These are phyloP conservation scores for Trametes hirsuta DNA, from an alignment of 1,284 basidiomycete species.

Conservation along the genomic window DNA sequence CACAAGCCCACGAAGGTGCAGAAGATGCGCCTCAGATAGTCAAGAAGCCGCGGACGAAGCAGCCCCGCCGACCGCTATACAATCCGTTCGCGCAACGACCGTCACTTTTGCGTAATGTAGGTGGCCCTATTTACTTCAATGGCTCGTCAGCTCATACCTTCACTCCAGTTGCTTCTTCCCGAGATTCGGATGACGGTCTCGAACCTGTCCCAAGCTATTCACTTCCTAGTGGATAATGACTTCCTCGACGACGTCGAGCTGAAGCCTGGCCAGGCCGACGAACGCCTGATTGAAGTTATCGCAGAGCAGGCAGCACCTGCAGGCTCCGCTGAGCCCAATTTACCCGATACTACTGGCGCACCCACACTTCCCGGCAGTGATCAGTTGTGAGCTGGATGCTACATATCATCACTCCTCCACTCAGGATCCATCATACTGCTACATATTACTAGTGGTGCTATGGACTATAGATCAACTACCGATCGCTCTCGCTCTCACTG, in stretches of 20 bases:
- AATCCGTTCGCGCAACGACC: constrained; percentile 75
- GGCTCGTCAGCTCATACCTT: background rate
- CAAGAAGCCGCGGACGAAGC: constrained; percentile 41
- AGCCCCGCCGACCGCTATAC: constrained; percentile 55
- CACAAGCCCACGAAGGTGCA: background rate
- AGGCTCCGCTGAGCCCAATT: background rate
- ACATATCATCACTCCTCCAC: constrained; percentile 7
- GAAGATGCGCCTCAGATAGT: constrained; percentile 5
- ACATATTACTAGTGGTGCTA: constrained; percentile 23
- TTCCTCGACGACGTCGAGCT: constrained; percentile 87
- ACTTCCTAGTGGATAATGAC: constrained; percentile 91
- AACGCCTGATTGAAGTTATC: constrained; percentile 68
- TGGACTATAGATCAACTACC: constrained; percentile 25
- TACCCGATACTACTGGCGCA: background rate
- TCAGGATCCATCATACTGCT: constrained; percentile 13
- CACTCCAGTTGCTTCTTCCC: constrained; percentile 72
- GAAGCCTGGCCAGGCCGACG: constrained; percentile 76
- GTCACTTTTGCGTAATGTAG: constrained; percentile 76
- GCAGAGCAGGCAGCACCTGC: constrained; percentile 28
- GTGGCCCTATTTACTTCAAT: constrained; percentile 28
- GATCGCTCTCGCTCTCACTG: constrained; percentile 38
- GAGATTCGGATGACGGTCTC: constrained; percentile 92
- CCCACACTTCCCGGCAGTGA: background rate
- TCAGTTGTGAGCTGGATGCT: constrained; percentile 19
- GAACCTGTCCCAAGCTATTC: constrained; percentile 92